Evolutionary conservation across 2,329 filamentous ascomycete genomes (phyloP).

Genomic region (Aspergillus sp.): DNA sequence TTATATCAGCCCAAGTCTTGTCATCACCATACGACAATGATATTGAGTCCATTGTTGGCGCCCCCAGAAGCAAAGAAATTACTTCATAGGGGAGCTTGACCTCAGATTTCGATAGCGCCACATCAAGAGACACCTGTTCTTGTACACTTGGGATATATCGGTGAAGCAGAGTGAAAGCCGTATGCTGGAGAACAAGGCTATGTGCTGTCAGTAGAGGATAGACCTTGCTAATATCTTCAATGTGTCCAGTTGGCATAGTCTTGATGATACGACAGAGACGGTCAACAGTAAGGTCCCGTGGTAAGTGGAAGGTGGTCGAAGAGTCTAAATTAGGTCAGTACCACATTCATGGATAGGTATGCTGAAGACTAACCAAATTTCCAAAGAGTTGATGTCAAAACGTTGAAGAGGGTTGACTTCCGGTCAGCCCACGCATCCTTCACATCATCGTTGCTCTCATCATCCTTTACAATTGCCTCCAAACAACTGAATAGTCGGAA

Average conservation of each 20-base stretch:
- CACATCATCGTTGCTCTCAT: constrained; percentile 78
- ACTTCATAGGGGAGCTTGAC: constrained; percentile 80
- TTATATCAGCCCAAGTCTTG: constrained; percentile 66
- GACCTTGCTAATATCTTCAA: constrained; percentile 66
- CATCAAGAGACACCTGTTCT: constrained; percentile 78
- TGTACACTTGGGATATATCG: constrained; percentile 75
- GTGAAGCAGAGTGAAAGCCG: constrained; percentile 78
- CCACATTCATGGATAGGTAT: background rate
- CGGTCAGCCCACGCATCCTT: constrained; percentile 68
- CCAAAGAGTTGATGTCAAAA: constrained; percentile 43
- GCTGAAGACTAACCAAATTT: constrained; percentile 37
- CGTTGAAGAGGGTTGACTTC: constrained; percentile 59
- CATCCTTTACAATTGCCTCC: constrained; percentile 57
- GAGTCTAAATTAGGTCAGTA: constrained; percentile 36
- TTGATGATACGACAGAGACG: constrained; percentile 69
- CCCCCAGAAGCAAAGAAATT: constrained; percentile 76
- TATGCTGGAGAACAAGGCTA: constrained; percentile 72
- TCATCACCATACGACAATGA: constrained; percentile 64
- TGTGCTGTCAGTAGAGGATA: constrained; percentile 75
- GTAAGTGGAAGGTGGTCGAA: constrained; percentile 59
- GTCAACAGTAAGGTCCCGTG: constrained; percentile 72
- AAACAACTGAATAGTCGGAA: constrained; percentile 69
- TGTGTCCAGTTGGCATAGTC: constrained; percentile 60
- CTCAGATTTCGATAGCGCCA: constrained; percentile 53
- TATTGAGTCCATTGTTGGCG: constrained; percentile 69